phyloP scores from a whole-genome alignment of 495 filamentous ascomycete species.

The Xylaria intraflava region DNA sequence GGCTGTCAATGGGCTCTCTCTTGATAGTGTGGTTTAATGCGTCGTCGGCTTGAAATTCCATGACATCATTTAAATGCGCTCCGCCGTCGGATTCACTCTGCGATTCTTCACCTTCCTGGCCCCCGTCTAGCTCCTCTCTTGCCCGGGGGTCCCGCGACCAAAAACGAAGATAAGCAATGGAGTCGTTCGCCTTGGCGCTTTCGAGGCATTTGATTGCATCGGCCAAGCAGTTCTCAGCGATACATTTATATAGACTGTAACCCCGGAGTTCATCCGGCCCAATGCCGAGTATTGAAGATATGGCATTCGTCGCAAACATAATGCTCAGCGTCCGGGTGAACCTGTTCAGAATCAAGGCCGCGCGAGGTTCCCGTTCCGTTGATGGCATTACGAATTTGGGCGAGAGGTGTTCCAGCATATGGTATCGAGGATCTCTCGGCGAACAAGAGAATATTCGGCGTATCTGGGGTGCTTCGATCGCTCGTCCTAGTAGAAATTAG shows the following conservation, averaged over 20 bases:
- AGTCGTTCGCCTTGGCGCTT: constrained; percentile 86
- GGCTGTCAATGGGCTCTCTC: constrained; percentile 4
- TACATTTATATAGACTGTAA: constrained; percentile 76
- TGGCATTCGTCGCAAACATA: constrained; percentile 77
- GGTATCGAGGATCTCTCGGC: constrained; percentile 77
- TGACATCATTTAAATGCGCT: constrained; percentile 10
- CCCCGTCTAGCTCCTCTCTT: constrained; percentile 28
- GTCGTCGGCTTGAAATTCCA: constrained; percentile 31
- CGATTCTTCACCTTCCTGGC: constrained; percentile 21
- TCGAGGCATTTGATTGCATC: constrained; percentile 74
- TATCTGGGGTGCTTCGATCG: constrained; percentile 71
- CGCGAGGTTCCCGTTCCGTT: constrained; percentile 68
- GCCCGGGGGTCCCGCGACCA: constrained; percentile 68
- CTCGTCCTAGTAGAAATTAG: constrained; percentile 53
- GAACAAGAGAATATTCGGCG: constrained; percentile 74
- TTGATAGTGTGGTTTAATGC: constrained; percentile 11
- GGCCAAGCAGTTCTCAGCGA: constrained; percentile 64
- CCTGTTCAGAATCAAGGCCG: constrained; percentile 79
- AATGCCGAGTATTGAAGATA: constrained; percentile 66
- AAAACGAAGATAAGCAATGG: constrained; percentile 89
- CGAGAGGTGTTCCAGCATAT: constrained; percentile 83
- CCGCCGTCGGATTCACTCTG: constrained; percentile 23
- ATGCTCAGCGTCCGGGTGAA: constrained; percentile 78
- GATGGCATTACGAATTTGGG: constrained; percentile 67
- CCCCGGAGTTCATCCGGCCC: constrained; percentile 57